Evolutionary conservation across 139 green algal genomes (phyloP).

Genomic region (Picochlorum sp.): DNA sequence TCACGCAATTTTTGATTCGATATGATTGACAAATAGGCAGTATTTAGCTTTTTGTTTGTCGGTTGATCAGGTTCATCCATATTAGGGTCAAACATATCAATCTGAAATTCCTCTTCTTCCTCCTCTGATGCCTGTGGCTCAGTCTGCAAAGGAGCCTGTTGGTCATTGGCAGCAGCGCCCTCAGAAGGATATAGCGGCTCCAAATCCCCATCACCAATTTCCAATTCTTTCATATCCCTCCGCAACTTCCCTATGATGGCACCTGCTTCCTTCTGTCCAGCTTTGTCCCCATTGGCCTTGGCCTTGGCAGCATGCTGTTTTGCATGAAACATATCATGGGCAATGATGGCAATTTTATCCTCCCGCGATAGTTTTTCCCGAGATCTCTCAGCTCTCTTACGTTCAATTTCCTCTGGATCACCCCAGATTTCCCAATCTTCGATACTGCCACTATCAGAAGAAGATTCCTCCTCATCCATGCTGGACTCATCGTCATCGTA

Average conservation of each 20-base stretch:
- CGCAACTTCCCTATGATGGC: conserved; percentile 66
- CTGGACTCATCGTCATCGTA: conserved; percentile 17
- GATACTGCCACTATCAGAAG: conserved; percentile 11
- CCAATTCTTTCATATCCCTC: conserved; percentile 43
- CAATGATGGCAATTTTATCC: conserved; percentile 25
- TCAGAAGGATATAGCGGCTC: not conserved
- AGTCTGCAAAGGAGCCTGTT: not conserved
- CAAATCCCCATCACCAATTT: conserved; percentile 24
- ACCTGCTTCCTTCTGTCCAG: conserved; percentile 60
- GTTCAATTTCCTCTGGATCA: conserved; percentile 59
- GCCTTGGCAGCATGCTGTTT: conserved; percentile 32
- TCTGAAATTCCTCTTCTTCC: conserved; percentile 12
- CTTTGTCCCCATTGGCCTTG: conserved; percentile 61
- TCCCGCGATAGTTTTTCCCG: conserved; percentile 24
- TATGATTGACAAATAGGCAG: conserved; percentile 15
- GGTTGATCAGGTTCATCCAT: conserved; percentile 12
- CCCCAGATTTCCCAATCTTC: conserved; percentile 82
- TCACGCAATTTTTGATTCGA: not conserved
- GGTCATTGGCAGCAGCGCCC: not conserved
- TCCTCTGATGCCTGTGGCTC: not conserved
- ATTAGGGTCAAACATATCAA: conserved; percentile 38
- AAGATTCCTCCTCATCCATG: not conserved
- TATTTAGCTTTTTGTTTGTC: not conserved
- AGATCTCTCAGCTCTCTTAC: conserved; percentile 27
- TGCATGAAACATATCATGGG: conserved; percentile 28